phyloP scores from a whole-genome alignment of 202 grass and related monocot genomes.

The Panicum hallii region DNA sequence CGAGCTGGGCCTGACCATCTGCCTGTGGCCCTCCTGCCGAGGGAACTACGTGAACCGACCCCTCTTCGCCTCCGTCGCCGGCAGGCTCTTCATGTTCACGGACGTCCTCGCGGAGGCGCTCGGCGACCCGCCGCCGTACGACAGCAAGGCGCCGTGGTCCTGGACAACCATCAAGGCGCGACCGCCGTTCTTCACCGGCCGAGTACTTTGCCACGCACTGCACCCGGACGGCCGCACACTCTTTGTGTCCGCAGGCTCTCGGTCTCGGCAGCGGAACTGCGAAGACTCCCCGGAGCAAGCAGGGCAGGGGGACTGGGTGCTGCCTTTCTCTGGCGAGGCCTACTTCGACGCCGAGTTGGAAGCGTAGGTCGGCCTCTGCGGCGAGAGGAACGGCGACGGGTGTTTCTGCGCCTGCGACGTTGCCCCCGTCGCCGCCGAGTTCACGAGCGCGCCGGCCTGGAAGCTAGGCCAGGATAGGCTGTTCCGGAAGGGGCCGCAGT shows the following conservation, averaged over 20 bases:
- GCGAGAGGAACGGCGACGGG: neutral
- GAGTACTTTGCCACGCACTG: neutral
- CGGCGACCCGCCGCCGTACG: neutral
- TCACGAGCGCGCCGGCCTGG: neutral
- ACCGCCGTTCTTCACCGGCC: neutral
- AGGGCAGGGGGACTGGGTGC: neutral
- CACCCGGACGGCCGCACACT: conserved; percentile 28
- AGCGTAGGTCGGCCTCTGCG: conserved; percentile 14
- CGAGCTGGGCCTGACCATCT: neutral
- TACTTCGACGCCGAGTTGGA: conserved; percentile 20
- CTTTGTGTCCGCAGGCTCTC: conserved; percentile 6
- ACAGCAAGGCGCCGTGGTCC: conserved; percentile 6
- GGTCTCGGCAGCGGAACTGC: neutral
- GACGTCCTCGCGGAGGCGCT: neutral
- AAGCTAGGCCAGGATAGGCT: neutral
- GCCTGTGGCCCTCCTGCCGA: conserved; percentile 10
- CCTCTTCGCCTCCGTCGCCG: neutral
- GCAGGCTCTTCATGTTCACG: conserved; percentile 10
- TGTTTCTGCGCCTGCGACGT: conserved; percentile 1
- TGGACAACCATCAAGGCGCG: neutral
- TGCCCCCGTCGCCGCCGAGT: neutral
- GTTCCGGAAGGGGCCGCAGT: neutral
- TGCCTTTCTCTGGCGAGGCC: conserved; percentile 15
- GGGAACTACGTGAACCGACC: neutral
- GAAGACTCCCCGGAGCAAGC: neutral